A percentile compares a stretch with the other conserved stretches of the same genome.
Evolutionary conservation across 2,329 filamentous ascomycete genomes (phyloP).

Genomic region (Mollisia scopiformis): DNA sequence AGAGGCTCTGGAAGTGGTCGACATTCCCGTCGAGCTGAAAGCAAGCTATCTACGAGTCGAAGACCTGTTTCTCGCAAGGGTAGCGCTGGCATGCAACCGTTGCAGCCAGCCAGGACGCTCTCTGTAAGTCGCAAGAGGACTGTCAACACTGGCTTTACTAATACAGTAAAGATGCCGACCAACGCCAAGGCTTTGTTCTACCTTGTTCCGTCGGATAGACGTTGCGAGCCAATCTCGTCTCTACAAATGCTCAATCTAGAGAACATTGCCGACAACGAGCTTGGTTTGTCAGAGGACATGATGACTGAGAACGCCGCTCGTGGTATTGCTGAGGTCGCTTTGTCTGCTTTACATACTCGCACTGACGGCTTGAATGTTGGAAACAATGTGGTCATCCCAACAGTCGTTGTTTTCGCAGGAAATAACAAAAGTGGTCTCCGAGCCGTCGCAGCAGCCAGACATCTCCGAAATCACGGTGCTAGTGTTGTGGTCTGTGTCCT

Average conservation of each 20-base stretch:
- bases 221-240: constrained; percentile 66
- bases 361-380: constrained; percentile 36
- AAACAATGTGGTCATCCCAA: constrained; percentile 42
- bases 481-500: constrained; percentile 84
- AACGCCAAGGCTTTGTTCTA: constrained; percentile 46
- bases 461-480: constrained; percentile 81
- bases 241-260: constrained; percentile 92
- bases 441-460: constrained; percentile 82
- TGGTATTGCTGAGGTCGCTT: constrained; percentile 82
- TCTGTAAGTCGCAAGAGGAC: constrained; percentile 28
- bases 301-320: constrained; percentile 91
- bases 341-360: constrained; percentile 62
- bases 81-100: constrained; percentile 27
- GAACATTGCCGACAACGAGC: constrained; percentile 84
- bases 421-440: constrained; percentile 89
- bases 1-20: constrained; percentile 44
- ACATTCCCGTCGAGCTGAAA: constrained; percentile 37
- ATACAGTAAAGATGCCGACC: constrained; percentile 26
- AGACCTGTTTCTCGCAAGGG: constrained; percentile 40
- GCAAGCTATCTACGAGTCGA: constrained; percentile 38
- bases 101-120: constrained; percentile 28
- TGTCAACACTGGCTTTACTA: constrained; percentile 10
- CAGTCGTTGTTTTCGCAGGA: constrained; percentile 80
- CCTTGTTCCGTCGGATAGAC: constrained; percentile 56
- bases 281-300: constrained; percentile 85